Conservation (phyloP, 371 early-diverging fungal genomes). For the Phascolomyces articulosus region DNA sequence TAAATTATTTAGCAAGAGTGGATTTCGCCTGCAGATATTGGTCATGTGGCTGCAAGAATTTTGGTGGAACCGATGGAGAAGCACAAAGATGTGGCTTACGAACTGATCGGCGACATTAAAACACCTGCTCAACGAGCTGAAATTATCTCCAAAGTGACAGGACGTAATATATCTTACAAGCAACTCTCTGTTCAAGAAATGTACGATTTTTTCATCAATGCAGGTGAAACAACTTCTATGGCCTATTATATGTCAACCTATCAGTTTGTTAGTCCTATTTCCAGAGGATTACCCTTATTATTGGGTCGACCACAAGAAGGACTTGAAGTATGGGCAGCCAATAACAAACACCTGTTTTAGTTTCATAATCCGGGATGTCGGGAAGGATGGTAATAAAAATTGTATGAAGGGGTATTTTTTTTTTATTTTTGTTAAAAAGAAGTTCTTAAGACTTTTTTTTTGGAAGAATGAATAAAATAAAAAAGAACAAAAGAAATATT, state of each 20-base stretch:
- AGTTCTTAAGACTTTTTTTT: neutral
- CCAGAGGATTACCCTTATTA: neutral
- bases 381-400: neutral
- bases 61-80: slow-evolving; percentile 17
- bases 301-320: neutral
- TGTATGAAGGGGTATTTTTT: neutral
- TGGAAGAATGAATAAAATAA: no score
- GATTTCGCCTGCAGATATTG: slow-evolving; percentile 24
- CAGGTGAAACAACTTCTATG: neutral
- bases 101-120: slow-evolving; percentile 11
- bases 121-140: slow-evolving; percentile 17
- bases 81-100: slow-evolving; percentile 21
- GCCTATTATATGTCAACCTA: neutral
- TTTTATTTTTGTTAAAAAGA: neutral
- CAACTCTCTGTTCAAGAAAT: slow-evolving; percentile 6
- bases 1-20: no score
- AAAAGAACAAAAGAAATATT: no score
- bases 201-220: slow-evolving; percentile 7
- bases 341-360: slow-evolving; percentile 1
- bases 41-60: slow-evolving; percentile 14
- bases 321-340: neutral
- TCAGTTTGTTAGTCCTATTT: neutral
- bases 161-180: slow-evolving; percentile 11
- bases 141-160: slow-evolving; percentile 13
- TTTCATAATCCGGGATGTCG: neutral